phyloP scores from a whole-genome alignment of 768 basidiomycete genomes.

The Lentinula sp. region DNA sequence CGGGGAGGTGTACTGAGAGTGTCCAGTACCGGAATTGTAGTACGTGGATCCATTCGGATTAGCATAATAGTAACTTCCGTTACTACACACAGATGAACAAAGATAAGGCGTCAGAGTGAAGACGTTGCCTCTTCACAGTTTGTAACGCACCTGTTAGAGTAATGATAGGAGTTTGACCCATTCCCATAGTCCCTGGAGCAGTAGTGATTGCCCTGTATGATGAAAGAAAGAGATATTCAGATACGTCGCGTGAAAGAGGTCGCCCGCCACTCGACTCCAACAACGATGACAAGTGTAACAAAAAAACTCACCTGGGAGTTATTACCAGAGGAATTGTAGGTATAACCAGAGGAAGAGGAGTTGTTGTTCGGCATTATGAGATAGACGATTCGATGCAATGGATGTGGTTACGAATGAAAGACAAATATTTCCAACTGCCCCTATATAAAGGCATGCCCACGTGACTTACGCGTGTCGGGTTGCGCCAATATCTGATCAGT shows the following conservation, averaged over 20 bases:
- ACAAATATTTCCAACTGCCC: not conserved
- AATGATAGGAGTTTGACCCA: slow-evolving; percentile 32
- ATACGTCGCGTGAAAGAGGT: not conserved
- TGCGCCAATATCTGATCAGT: not conserved
- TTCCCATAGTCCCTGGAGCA: slow-evolving; percentile 32
- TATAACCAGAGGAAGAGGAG: not conserved
- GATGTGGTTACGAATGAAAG: not conserved
- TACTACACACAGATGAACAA: slow-evolving; percentile 10
- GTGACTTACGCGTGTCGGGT: not conserved
- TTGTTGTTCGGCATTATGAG: not conserved
- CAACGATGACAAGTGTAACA: not conserved
- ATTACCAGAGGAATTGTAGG: not conserved
- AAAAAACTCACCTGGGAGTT: not conserved
- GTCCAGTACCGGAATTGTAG: slow-evolving; percentile 30
- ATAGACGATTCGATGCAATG: not conserved
- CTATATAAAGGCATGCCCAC: not conserved
- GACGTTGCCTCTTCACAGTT: not conserved
- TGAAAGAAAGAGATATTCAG: not conserved
- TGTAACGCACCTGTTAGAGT: slow-evolving; percentile 30
- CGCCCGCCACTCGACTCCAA: too few relatives aligned
- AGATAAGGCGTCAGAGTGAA: not conserved
- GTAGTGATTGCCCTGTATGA: slow-evolving; percentile 36
- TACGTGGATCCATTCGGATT: slow-evolving; percentile 39
- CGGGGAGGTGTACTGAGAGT: slow-evolving; percentile 32
- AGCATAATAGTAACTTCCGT: slow-evolving; percentile 41